Percentiles rank a stretch among this genome's conserved stretches.
Conservation (phyloP, 306 rosid species). For the Rosa persica region DNA sequence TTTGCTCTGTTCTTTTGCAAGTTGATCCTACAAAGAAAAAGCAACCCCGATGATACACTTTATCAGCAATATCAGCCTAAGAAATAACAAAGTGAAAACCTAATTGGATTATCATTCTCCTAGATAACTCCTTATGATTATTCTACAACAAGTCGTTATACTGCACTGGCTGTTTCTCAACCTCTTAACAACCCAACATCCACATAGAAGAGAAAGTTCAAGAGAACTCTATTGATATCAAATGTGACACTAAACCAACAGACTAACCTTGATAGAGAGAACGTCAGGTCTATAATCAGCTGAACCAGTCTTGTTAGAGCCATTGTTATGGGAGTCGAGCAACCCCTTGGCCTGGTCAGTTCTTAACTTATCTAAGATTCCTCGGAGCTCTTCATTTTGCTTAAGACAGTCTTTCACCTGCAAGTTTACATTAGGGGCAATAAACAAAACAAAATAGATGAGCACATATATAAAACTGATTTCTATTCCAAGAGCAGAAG, state of each 20-base stretch:
- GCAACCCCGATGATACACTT: constrained; percentile 9
- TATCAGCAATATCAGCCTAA: neutral
- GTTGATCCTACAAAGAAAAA: constrained; percentile 54
- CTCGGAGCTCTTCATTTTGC: constrained; percentile 89
- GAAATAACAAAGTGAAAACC: neutral
- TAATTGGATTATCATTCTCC: neutral
- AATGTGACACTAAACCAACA: constrained; percentile 17
- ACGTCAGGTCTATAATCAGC: constrained; percentile 38
- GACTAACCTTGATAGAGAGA: constrained; percentile 71
- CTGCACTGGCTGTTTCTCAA: neutral
- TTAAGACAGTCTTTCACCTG: constrained; percentile 90
- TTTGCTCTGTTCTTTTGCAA: constrained; percentile 79
- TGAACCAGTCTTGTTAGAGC: constrained; percentile 24
- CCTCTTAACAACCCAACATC: neutral
- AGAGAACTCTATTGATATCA: neutral
- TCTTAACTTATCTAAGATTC: constrained; percentile 60
- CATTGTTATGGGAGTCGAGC: constrained; percentile 29
- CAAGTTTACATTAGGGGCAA: constrained; percentile 26
- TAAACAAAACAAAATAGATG: neutral
- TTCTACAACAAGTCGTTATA: neutral
- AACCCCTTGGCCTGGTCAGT: constrained; percentile 55
- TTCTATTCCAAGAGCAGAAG: constrained; percentile 7
- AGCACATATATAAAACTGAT: neutral
- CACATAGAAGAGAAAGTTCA: too few relatives aligned
- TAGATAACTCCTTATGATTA: neutral